These are phyloP conservation scores for Cinchona pubescens DNA, from an alignment of 257 asterid genomes.

Conservation along the genomic window DNA sequence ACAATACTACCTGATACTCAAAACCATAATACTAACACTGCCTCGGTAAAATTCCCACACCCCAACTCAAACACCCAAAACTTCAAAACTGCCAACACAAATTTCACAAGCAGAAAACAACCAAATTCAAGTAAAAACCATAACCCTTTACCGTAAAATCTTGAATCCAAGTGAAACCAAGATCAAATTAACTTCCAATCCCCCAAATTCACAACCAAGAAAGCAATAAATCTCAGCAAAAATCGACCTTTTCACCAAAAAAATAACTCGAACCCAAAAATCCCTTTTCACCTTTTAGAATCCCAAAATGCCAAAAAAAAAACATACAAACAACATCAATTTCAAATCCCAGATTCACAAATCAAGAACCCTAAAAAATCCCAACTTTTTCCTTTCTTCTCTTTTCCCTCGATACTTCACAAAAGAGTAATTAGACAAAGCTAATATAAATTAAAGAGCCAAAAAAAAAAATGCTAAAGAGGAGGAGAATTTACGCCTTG, in stretches of 20 bases:
- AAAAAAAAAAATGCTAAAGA: neutral
- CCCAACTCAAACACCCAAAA: neutral
- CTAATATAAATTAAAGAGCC: neutral
- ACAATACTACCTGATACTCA: neutral
- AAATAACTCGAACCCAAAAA: slow-evolving; percentile 1
- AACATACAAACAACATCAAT: neutral
- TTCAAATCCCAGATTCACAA: slow-evolving; percentile 1
- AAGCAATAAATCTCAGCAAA: neutral
- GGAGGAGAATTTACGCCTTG: slow-evolving; percentile 22
- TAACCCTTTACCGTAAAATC: neutral
- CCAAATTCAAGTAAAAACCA: slow-evolving; percentile 9
- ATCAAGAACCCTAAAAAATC: neutral
- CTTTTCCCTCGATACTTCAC: neutral
- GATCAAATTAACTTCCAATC: neutral
- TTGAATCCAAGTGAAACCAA: neutral
- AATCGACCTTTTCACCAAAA: neutral
- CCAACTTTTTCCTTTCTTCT: neutral
- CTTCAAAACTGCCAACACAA: no score
- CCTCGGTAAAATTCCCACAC: neutral
- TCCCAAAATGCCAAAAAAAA: slow-evolving; percentile 1
- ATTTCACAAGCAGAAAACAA: neutral
- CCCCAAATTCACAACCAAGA: neutral
- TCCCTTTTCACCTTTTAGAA: neutral
- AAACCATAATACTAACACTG: neutral
- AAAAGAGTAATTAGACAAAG: slow-evolving; percentile 2